Evolutionary conservation across 108 stramenopile genomes (phyloP), one percentile per base, ranked within the genome.

Genomic region (Fistulifera solaris): DNA sequence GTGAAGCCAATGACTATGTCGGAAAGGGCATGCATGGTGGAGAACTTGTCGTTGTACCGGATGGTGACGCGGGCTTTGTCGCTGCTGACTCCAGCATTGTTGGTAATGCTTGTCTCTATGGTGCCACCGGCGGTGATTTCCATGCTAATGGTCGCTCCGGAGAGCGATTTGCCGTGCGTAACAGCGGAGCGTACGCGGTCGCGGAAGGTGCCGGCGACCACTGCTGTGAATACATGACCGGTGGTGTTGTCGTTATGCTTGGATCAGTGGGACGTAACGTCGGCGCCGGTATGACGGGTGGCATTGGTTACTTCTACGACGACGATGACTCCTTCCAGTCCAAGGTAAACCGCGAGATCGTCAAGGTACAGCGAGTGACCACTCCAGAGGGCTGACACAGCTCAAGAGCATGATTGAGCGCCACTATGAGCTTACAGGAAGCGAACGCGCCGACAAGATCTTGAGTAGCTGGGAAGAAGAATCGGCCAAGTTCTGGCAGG

Each of bases 171-270:
- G 83, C 87, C 50, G 97, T 98, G 27, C 91, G 97, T 15, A 98
- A 98, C 73, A 91, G 88, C 17, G 97, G 97, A 24, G 97, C 96
- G 12, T 61, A 91, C 47, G 94, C 95, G 8, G 96, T 98, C 35
- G 94, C 95, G 23, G 98, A 98, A 63, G 98, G 98, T 25, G 80
- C 89, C 40, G 98, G 98, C 51, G 96, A 97, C 67, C 98, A 98
- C 67, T 93, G 95, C 27, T 93, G 89, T 46, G 98, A 98, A 77
- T 98, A 98, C 84, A 98, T 98, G 98, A 98, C 98, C 23, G 96
- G 95, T 42, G 96, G 96, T 51, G 57, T 77, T 39, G 78, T 96
- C 49, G 92, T 97, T 17, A 83, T 88, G 46, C 77, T 97, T 40
- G 98, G 96, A 40, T 73, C 80, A 27, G 96, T 95, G 15, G 98